Percentiles rank a stretch among this genome's conserved stretches.
Conservation (phyloP, 140 eudicot genomes). For the Artemisia princeps region DNA sequence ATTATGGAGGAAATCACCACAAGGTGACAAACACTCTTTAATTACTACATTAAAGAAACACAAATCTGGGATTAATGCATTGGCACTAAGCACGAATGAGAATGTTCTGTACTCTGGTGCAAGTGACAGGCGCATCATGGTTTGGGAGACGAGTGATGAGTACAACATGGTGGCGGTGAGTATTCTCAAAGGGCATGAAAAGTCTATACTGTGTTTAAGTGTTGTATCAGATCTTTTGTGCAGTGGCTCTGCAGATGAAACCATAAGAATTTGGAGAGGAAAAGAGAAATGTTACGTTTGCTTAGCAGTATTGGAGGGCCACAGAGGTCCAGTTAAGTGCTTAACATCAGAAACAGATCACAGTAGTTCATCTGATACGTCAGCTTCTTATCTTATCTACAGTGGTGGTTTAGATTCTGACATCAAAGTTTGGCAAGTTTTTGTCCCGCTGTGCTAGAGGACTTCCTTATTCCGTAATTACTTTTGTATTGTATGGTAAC, state of each 20-base stretch:
- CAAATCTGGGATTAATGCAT: constrained; percentile 64
- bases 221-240: constrained; percentile 53
- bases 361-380: constrained; percentile 27
- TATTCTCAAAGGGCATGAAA: constrained; percentile 54
- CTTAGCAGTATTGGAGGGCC: constrained; percentile 66
- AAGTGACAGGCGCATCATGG: constrained; percentile 50
- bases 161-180: constrained; percentile 42
- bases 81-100: constrained; percentile 56
- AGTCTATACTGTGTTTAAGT: constrained; percentile 62
- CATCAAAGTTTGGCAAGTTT: constrained; percentile 67
- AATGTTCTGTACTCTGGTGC: constrained; percentile 64
- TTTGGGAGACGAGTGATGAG: constrained; percentile 47
- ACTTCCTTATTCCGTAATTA: constrained; percentile 7
- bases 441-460: constrained; percentile 33
- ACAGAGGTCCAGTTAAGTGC: constrained; percentile 74
- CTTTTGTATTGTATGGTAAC: constrained; percentile 1
- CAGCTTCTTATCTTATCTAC: constrained; percentile 49
- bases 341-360: constrained; percentile 46
- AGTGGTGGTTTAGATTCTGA: constrained; percentile 74
- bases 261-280: constrained; percentile 75
- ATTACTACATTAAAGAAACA: constrained; percentile 50
- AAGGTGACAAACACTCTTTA: constrained; percentile 42
- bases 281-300: constrained; percentile 44
- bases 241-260: constrained; percentile 84
- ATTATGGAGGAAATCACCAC: constrained; percentile 47